These are phyloP conservation scores for Apiospora koreana DNA, from an alignment of 2,329 filamentous ascomycete genomes.

Conservation along the genomic window DNA sequence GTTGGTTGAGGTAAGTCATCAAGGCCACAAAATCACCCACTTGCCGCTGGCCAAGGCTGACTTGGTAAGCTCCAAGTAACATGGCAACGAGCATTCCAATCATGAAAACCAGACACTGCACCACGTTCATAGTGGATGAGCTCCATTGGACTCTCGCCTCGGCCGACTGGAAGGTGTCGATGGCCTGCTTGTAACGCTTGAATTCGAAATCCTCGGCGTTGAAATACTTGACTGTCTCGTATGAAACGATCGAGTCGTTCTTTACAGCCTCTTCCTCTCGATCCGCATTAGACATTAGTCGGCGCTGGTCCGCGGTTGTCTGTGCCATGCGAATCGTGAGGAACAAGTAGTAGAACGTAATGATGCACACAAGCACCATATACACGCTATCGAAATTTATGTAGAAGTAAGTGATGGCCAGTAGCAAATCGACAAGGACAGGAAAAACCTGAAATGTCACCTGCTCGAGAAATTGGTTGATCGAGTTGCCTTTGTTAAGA, in stretches of 20 bases:
- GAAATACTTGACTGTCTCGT: conserved; percentile 93
- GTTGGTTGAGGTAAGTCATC: conserved; percentile 76
- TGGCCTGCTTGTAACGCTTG: conserved; percentile 68
- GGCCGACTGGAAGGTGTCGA: conserved; percentile 69
- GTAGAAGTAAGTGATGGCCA: conserved; percentile 83
- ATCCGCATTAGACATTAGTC: conserved; percentile 93
- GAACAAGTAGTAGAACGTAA: conserved; percentile 96
- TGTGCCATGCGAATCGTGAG: conserved; percentile 95
- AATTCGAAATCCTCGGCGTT: conserved; percentile 83
- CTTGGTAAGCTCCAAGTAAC: conserved; percentile 76
- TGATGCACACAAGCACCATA: conserved; percentile 82
- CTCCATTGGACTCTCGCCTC: conserved; percentile 78
- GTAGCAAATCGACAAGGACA: conserved; percentile 86
- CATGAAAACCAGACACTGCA: conserved; percentile 79
- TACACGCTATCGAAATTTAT: conserved; percentile 84
- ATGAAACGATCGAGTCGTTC: conserved; percentile 98
- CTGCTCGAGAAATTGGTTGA: conserved; percentile 96
- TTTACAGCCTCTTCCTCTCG: conserved; percentile 96
- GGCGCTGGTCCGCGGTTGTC: conserved; percentile 85
- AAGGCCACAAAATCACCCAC: conserved; percentile 74
- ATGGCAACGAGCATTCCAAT: conserved; percentile 71
- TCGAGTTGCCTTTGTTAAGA: conserved; percentile 91
- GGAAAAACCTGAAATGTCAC: conserved; percentile 94
- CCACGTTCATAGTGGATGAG: conserved; percentile 78
- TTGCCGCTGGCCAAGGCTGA: conserved; percentile 63